Conservation (phyloP, 257 asterid genomes). For the Jacaranda mimosifolia region DNA sequence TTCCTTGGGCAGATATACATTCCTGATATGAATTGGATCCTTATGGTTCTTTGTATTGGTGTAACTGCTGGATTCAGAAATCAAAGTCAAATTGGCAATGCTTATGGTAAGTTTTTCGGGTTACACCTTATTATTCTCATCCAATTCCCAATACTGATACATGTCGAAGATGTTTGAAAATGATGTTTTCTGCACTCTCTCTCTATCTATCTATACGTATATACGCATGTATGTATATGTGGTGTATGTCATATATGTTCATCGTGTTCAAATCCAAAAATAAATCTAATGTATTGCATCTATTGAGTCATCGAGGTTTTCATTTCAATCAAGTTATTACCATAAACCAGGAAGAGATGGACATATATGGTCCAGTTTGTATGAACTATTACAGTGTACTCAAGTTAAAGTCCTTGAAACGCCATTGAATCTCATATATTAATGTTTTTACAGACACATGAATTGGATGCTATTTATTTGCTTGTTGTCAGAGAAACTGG, state of each 20-base stretch:
- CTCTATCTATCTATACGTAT: no score
- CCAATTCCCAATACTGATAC: neutral
- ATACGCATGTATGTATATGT: no score
- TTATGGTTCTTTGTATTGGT: conserved; percentile 81
- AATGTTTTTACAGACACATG: neutral
- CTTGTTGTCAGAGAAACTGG: conserved; percentile 37
- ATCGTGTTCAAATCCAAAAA: no score
- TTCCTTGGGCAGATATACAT: conserved; percentile 75
- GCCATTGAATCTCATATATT: neutral
- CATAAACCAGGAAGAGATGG: neutral
- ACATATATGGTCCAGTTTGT: neutral
- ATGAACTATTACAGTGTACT: neutral
- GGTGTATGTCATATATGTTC: no score
- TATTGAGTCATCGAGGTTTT: neutral
- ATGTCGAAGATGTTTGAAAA: no score
- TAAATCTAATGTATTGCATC: neutral
- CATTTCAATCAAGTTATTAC: neutral
- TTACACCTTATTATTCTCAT: neutral
- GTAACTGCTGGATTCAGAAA: conserved; percentile 81
- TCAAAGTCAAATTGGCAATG: conserved; percentile 81
- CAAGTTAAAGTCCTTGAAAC: no score
- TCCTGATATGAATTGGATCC: conserved; percentile 83
- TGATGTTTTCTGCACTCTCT: no score
- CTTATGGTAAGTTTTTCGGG: conserved; percentile 63
- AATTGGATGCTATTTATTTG: neutral